Percentiles rank a stretch among this genome's conserved stretches.
These are phyloP conservation scores for Xanthoconium purpureum DNA, from an alignment of 768 basidiomycete species.

Conservation along the genomic window DNA sequence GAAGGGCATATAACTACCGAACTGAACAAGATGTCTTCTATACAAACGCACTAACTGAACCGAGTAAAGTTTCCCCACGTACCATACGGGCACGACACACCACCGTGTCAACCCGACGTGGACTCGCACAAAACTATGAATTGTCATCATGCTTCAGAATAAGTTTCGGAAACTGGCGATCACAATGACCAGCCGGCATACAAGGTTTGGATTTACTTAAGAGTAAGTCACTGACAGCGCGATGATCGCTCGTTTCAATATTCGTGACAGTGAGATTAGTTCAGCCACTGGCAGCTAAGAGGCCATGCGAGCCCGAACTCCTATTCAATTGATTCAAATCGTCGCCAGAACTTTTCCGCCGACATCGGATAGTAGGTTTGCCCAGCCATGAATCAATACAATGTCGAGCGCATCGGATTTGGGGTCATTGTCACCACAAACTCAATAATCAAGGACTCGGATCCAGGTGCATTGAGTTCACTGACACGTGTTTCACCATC, in stretches of 20 bases:
- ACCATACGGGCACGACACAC: not conserved
- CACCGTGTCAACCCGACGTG: no score
- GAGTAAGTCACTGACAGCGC: not conserved
- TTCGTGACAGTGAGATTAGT: slow-evolving; percentile 5
- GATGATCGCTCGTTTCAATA: slow-evolving; percentile 10
- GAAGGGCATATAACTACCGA: not conserved
- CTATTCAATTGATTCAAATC: slow-evolving; percentile 8
- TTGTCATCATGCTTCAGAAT: not conserved
- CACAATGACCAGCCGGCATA: not conserved
- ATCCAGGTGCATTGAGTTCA: no score
- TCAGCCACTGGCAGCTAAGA: not conserved
- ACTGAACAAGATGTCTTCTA: not conserved
- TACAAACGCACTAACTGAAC: not conserved
- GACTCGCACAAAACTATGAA: no score
- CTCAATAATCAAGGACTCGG: no score
- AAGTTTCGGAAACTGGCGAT: not conserved
- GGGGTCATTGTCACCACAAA: no score
- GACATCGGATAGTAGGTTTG: not conserved
- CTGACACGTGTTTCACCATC: not conserved
- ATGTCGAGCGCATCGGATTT: not conserved
- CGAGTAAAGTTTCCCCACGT: not conserved
- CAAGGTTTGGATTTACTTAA: slow-evolving; percentile 7
- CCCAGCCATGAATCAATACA: not conserved
- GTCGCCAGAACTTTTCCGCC: slow-evolving; percentile 4
- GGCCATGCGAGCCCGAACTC: not conserved